These are phyloP conservation scores for Cajanus cajan DNA, from an alignment of 306 rosid genomes.

Conservation along the genomic window DNA sequence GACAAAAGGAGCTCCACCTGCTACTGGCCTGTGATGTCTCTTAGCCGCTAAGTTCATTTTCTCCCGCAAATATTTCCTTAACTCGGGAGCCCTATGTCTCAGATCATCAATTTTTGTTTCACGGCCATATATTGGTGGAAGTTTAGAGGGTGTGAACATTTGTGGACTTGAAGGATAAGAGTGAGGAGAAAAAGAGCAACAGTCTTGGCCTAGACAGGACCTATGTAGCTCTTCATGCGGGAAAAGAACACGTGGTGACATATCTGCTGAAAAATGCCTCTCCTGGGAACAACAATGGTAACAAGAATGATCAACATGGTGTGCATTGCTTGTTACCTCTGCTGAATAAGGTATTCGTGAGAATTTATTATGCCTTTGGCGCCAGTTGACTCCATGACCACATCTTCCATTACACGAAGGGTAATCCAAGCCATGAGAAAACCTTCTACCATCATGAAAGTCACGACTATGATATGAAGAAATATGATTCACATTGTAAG, in stretches of 20 bases:
- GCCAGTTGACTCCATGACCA: conserved; percentile 36
- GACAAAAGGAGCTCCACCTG: conserved; percentile 88
- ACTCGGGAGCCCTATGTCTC: conserved; percentile 41
- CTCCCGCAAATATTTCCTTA: conserved; percentile 50
- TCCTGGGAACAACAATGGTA: conserved; percentile 42
- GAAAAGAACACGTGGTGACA: conserved; percentile 40
- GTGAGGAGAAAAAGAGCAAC: conserved; percentile 32
- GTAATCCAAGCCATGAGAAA: conserved; percentile 41
- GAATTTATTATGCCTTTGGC: conserved; percentile 36
- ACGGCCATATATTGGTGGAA: conserved; percentile 39
- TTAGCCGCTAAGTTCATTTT: conserved; percentile 45
- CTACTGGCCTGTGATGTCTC: conserved; percentile 70
- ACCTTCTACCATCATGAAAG: conserved; percentile 45
- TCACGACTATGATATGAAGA: conserved; percentile 40
- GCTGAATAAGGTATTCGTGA: conserved; percentile 63
- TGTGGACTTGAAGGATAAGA: conserved; percentile 58
- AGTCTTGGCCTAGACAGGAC: conserved; percentile 43
- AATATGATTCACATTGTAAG: conserved; percentile 42
- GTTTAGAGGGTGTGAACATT: conserved; percentile 39
- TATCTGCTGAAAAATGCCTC: conserved; percentile 47
- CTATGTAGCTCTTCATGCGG: conserved; percentile 32
- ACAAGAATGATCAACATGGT: conserved; percentile 49
- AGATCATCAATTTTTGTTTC: conserved; percentile 45
- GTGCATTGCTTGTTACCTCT: conserved; percentile 57
- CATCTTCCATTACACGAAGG: conserved; percentile 45